Percentiles rank a stretch among this genome's conserved stretches.
Evolutionary conservation across 169 alveolate species (phyloP).

Genomic region (Plasmodium relictum): DNA sequence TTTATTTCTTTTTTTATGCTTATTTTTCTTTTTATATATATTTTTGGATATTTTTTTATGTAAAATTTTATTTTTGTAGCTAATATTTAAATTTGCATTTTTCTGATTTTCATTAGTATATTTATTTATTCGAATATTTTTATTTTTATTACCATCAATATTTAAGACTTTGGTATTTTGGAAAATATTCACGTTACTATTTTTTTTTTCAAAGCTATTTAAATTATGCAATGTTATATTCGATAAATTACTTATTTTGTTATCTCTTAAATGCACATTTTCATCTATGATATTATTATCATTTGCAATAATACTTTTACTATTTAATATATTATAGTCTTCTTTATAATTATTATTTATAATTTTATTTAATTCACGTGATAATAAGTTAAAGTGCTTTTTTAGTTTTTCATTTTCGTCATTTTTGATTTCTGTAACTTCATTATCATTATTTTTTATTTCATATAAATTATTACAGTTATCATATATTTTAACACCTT

Average conservation of each 20-base stretch:
- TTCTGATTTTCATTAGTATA: not conserved
- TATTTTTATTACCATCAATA: not conserved
- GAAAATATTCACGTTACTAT: not conserved
- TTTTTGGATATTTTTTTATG: too few relatives aligned
- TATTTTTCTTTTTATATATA: not conserved
- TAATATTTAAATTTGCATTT: not conserved
- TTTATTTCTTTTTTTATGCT: not conserved
- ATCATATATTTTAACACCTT: slow-evolving; percentile 57
- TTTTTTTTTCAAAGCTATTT: not conserved
- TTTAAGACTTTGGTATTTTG: not conserved
- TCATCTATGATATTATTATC: not conserved
- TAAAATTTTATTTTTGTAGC: too few relatives aligned
- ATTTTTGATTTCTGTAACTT: not conserved
- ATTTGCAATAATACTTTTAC: not conserved
- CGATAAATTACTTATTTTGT: not conserved
- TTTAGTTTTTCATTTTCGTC: slow-evolving; percentile 4
- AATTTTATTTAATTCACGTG: too few relatives aligned
- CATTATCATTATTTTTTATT: not conserved
- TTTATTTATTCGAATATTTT: not conserved
- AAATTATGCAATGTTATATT: not conserved
- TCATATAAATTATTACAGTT: slow-evolving; percentile 22
- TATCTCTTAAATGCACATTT: not conserved
- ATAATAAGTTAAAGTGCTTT: too few relatives aligned
- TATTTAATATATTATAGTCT: not conserved
- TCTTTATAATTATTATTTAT: not conserved